A percentile compares a stretch with the other conserved stretches of the same genome.
Conservation (phyloP, 192 early-diverging fungal species). For the Coemansia sp. region DNA sequence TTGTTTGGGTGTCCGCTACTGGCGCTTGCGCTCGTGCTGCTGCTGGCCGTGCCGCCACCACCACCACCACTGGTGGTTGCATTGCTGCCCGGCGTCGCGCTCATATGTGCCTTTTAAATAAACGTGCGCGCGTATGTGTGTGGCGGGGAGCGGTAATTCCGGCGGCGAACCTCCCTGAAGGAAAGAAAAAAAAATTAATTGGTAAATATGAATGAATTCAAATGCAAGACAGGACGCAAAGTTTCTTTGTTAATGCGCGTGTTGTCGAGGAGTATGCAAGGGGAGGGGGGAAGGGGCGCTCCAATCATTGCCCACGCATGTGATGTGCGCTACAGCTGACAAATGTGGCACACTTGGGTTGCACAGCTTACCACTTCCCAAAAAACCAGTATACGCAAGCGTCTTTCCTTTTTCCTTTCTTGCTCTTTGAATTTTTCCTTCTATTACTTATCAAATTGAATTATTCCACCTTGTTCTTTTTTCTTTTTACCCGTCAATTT, state of each 20-base stretch:
- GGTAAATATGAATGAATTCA: neutral
- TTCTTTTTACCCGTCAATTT: neutral
- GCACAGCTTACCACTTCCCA: neutral
- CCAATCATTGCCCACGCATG: constrained; percentile 4
- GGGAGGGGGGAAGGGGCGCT: neutral
- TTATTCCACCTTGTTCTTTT: no score
- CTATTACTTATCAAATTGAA: no score
- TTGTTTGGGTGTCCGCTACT: constrained; percentile 9
- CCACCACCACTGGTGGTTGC: neutral
- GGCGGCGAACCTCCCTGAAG: no score
- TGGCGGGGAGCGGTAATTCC: no score
- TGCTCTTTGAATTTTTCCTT: neutral
- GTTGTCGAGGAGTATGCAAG: constrained; percentile 2
- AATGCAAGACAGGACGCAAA: neutral
- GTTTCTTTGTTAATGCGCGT: neutral
- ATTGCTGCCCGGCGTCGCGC: constrained; percentile 24
- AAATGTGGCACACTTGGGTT: constrained; percentile 3
- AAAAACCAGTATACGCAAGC: no score
- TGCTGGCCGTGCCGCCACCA: neutral
- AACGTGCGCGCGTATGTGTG: no score
- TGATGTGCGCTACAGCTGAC: constrained; percentile 4
- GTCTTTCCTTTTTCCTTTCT: neutral
- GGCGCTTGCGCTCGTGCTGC: neutral
- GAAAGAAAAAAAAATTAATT: no score
- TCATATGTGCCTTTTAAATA: constrained; percentile 9